Base-by-base conservation (phyloP, 1,139 yeast species). In the Suhomyces bolitotheri region DNA sequence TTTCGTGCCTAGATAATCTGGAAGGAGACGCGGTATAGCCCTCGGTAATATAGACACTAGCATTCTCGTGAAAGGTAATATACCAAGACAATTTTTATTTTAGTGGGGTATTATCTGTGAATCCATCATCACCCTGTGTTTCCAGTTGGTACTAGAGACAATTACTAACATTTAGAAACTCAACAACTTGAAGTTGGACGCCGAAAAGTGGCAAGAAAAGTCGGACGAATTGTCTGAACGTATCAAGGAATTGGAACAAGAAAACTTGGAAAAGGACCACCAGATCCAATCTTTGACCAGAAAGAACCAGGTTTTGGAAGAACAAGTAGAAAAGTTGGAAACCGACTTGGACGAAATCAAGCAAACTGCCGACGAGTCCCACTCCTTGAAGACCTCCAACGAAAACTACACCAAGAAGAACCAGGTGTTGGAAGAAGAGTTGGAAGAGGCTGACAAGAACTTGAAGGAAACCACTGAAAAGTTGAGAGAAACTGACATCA, bases 131-230 rank as follows among this genome's bases (percentile, higher is more conserved):
- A n/a, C n/a, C n/a, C n/a, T n/a, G n/a, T n/a, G n/a, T n/a, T n/a
- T n/a, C n/a, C n/a, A n/a, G n/a, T n/a, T n/a, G n/a, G n/a, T n/a
- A n/a, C n/a, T n/a, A n/a, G n/a, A n/a, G n/a, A n/a, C n/a, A n/a
- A n/a, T n/a, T n/a, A n/a, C n/a, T n/a, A n/a, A n/a, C n/a, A n/a
- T n/a, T n/a, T 44, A 85, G 94, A 90, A 92, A 80, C 74, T 92
- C 73, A 83, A 76, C 74, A 80, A 82, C 69, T 81, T 92, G 66
- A 90, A 90, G 71, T 75, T 86, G 56, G 98, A 92, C 62, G 90
- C 96, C 50, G 99, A 94, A 73, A 73, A 84, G 56, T 95, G 97
- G 86, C 96, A 90, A 73, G 96, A 88, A 64, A 87, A 89, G 73
- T 84, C 94, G 45, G 98, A 92, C 57, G 96, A 86, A 55, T 78